Evolutionary conservation across 1,284 basidiomycete species (phyloP).

Genomic region (Tilletia caries): DNA sequence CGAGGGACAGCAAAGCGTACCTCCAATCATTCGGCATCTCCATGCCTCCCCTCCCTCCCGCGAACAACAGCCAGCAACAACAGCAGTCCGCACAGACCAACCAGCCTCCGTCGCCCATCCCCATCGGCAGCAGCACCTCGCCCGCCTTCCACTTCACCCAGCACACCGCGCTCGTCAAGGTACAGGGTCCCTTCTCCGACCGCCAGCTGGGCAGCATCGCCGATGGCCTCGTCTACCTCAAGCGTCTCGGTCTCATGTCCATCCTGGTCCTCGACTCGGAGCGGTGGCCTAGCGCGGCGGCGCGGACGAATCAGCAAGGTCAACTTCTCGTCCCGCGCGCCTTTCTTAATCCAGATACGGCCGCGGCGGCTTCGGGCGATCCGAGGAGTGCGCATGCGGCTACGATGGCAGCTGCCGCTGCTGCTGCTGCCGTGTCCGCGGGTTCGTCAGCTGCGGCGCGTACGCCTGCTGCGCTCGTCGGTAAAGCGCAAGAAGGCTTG

Average conservation of each 20-base stretch:
- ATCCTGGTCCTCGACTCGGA: constrained; percentile 94
- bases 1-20: constrained; percentile 84
- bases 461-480: constrained; percentile 19
- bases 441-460: background rate
- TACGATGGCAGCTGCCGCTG: background rate
- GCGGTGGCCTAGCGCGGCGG: constrained; percentile 59
- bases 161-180: constrained; percentile 88
- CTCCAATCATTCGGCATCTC: constrained; percentile 70
- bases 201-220: constrained; percentile 89
- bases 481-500: constrained; percentile 33
- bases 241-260: constrained; percentile 88
- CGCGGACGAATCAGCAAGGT: constrained; percentile 32
- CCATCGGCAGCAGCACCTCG: constrained; percentile 16
- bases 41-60: constrained; percentile 29
- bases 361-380: background rate
- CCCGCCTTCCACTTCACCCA: constrained; percentile 58
- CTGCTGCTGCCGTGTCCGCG: background rate
- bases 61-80: constrained; percentile 22
- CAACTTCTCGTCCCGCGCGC: constrained; percentile 19
- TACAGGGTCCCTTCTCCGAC: constrained; percentile 96
- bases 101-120: constrained; percentile 41
- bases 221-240: constrained; percentile 87
- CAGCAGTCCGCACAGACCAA: constrained; percentile 18
- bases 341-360: background rate
- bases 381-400: constrained; percentile 21